Base-by-base conservation (phyloP, 495 filamentous ascomycete species). In the Talaromyces thailandensis region DNA sequence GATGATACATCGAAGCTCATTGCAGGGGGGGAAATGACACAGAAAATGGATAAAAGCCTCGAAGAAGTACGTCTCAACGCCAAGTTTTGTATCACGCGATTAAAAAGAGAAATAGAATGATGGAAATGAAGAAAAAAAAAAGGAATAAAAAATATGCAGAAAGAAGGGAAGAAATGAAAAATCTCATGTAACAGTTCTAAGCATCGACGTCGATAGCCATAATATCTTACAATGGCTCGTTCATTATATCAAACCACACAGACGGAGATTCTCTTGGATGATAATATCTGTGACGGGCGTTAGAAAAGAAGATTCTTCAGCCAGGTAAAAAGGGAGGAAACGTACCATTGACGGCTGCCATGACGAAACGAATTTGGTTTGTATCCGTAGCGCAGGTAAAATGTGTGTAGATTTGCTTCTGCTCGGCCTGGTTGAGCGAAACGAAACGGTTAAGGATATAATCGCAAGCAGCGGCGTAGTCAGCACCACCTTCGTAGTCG, bases 351-450 rank as follows among this genome's bases (percentile, higher is more conserved):
- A 98, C 94, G 37, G 94, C 94, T 57, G 95, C 94, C 94, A 98
- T 98, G 75, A 98, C 94, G 83, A 98, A 98, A 63, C 95, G 91
- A 67, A 98, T 98, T 74, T 98, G 94, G 68, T 89, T 92, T 29
- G 94, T 98, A 74, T 98, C 94, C 26, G 94, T 98, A 28, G 94
- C 94, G 71, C 96, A 98, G 61, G 94, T 98, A 80, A 98, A 97
- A 77, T 98, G 93, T 55, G 96, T 98, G 79, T 98, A 98, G 76
- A 98, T 97, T 74, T 98, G 94, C 82, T 98, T 98, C 61, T 92
- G 96, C 77, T 96, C 94, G 71, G 96, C 92, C 75, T 98, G 94
- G 79, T 98, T 97, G 66, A 98, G 80, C 70, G 90, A 93, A 63
- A 97, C 93, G 75, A 97, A 97, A 64, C 93, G 87, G 82, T 96